Evolutionary conservation across 495 filamentous ascomycete species (phyloP), one percentile per base, ranked within the genome.

Genomic region (Parathielavia appendiculata): DNA sequence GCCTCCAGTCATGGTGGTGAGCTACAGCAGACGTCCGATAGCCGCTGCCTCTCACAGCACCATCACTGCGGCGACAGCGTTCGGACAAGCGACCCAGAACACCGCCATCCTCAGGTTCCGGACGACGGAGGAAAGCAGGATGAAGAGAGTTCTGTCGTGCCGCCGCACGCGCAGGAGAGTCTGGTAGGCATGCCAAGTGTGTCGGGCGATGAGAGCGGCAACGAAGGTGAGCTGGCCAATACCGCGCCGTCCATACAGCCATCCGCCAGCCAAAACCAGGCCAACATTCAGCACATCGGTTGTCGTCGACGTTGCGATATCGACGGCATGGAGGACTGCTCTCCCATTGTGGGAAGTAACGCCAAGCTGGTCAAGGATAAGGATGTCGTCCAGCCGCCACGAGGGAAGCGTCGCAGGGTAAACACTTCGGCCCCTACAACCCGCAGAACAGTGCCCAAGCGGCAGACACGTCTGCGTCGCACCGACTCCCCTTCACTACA

Each of bases 81-180:
- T 46, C 26, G 30, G 13, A 17, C 46, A 34, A 56, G 54, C 16
- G 47, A 53, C 39, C 52, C 26, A 57, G 59, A 57, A 56, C 12
- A 53, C 1, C 32, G 26, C n/a, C 34, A 47, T 57, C 47, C 46
- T 56, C 52, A 45, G 14, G 52, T 36, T 60, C 58, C 46, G n/a
- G 58, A 56, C 44, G 38, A 56, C 23, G 39, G 58, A 56, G 58
- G 51, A 52, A 32, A 56, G 54, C 39, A 58, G 48, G 47, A 36
- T 52, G 23, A 58, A 19, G 39, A 58, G 26, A 36, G 30, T 36
- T 41, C 38, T 50, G 16, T 51, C 44, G 22, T 35, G 36, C 47
- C 23, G 38, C 38, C 49, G 22, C n/a, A 52, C 45, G 57, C 17
- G 32, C 26, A 41, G 43, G 36, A 56, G 59, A 51, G 54, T 57